Evolutionary conservation across 2,329 filamentous ascomycete genomes (phyloP).

Genomic region (Aspergillus caelatus): DNA sequence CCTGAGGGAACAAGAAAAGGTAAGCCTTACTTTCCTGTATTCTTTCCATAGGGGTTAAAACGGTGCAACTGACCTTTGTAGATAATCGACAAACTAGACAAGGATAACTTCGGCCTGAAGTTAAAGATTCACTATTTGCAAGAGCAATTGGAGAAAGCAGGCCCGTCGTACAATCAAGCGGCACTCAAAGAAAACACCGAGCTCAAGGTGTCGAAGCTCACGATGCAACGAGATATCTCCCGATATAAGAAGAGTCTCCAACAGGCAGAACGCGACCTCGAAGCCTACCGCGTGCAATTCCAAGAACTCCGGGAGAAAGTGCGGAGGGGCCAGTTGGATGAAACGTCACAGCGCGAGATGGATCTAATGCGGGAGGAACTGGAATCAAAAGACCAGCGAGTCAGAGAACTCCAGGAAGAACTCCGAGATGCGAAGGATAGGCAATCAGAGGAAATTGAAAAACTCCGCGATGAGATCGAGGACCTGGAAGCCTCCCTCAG

Average conservation of each 20-base stretch:
- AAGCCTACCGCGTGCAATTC: conserved; percentile 79
- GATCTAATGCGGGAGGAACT: conserved; percentile 53
- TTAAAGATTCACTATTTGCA: conserved; percentile 97
- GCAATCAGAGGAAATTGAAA: conserved; percentile 61
- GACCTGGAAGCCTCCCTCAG: conserved; percentile 76
- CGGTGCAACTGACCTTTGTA: conserved; percentile 30
- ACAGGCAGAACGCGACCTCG: conserved; percentile 82
- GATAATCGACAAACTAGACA: conserved; percentile 91
- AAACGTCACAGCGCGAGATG: conserved; percentile 67
- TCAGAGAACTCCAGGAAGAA: conserved; percentile 51
- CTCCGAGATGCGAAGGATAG: conserved; percentile 61
- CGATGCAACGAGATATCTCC: conserved; percentile 83
- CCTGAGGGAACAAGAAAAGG: conserved; percentile 89
- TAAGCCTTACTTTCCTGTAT: conserved; percentile 37
- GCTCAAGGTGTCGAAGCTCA: conserved; percentile 88
- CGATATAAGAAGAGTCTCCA: conserved; percentile 83
- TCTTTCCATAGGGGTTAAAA: not conserved
- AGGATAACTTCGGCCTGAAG: conserved; percentile 97
- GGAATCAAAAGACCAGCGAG: conserved; percentile 49
- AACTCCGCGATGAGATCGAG: conserved; percentile 71
- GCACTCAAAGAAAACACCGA: conserved; percentile 94
- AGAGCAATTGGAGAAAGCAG: conserved; percentile 82
- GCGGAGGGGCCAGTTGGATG: conserved; percentile 73
- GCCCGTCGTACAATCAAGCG: conserved; percentile 84
- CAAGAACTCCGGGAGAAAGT: conserved; percentile 80